Base-by-base conservation (phyloP, 2,329 filamentous ascomycete genomes). In the Aspergillus sp. region DNA sequence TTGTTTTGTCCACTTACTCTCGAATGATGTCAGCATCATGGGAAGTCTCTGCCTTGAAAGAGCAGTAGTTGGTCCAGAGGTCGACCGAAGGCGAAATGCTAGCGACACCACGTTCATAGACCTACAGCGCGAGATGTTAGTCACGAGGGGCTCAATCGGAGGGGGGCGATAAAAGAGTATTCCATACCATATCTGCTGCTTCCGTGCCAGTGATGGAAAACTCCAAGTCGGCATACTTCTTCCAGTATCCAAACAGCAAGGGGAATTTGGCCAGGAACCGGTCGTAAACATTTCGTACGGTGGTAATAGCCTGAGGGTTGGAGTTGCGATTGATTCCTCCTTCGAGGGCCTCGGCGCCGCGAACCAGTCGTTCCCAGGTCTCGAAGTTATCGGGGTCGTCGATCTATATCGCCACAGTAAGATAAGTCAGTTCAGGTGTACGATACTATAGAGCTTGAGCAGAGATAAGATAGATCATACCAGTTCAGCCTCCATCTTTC, bases 211-310 rank as follows among this genome's bases (percentile, higher is more conserved):
- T 92, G 65, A 99, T 96, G 54, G 92, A 92, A 79, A 99, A 99
- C 73, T 99, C 95, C 64, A 96, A 84, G 71, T 98, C 94, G 71
- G 95, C 95, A 83, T 98, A 99, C 76, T 97, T 98, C 82, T 98
- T 98, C 95, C 95, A 99, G 81, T 98, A 99, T 55, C 94, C 95
- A 71, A 98, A 99, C 45, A 98, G 86, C 11, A 98, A 84, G 2
- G 95, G 95, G 66, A 97, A 99, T 73, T 96, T 97, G 62, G 91
- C 86, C 22, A 99, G 88, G 73, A 99, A 96, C 52, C 90, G 87
- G 75, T 99, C 93, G 80, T 96, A 98, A 63, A 91, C 87, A 75
- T 91, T 87, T 77, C 95, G 90, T 57, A 92, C 89, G 11, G 92
- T 89, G 20, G 92, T 88, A 68, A 99, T 92, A 29, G 95, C 91